Evolutionary conservation across 2,329 filamentous ascomycete species (phyloP), one percentile per base, ranked within the genome.

Genomic region (Cercospora janseana): DNA sequence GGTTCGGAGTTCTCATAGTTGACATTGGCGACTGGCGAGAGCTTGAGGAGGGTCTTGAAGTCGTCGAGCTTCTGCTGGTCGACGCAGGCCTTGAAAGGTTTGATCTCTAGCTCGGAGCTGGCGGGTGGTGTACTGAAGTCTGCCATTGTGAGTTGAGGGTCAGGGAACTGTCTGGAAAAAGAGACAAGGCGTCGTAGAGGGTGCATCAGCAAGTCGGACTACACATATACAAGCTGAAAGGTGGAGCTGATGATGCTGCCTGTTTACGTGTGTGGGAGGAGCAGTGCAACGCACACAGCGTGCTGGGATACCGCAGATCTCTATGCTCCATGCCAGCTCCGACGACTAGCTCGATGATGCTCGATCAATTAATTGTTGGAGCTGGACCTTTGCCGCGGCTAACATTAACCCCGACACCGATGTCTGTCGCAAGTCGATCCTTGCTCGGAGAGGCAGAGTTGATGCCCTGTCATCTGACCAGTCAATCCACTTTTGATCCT

Each of bases 21-120:
- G 3, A 64, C 60, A 1, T 76, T 75, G 0, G 71, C 76, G 9
- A 80, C 66, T 40, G 71, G 75, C 3, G 76, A 75, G 4, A 78
- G 62, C 41, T 69, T 68, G 7, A 80, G 58, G 1, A 80, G 65
- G 3, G 72, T 67, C 46, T 71, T 68, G 53, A 80, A 72, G 10
- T 76, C 71, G 12, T 68, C 52, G 1, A 80, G 51, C 28, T 74
- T 69, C 16, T 70, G 60, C 4, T 78, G 72, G 1, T 72, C 62
- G 5, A 77, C 65, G 10, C 67, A 57, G 15, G 72, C 66, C 6
- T 63, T 71, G 63, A 77, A 79, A 0, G 72, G 71, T 13, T 65
- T 67, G 4, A 69, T 66, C 10, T 67, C 47, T 8, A 71, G 60
- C 44, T 66, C 66, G 15, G 70, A 66, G 24, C 62, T 59, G 20